Conservation (phyloP, 1,284 basidiomycete species). For the Heterobasidion occidentale region DNA sequence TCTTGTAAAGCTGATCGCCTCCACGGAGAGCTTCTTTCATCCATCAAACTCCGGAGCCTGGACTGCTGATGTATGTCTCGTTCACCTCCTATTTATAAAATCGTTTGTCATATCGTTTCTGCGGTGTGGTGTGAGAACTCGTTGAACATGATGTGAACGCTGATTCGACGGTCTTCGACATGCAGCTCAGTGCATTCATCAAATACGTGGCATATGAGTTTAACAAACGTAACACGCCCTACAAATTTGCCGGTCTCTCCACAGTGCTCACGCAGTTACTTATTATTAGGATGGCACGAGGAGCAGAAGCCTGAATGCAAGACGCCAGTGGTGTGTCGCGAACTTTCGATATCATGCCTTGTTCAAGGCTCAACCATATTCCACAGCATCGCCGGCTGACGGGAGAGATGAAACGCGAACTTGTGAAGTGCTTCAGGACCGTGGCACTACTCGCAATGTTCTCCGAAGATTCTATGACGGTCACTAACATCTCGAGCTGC, state of each 20-base stretch:
- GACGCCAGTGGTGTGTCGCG: slow-evolving; percentile 52
- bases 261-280: too few relatives aligned
- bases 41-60: slow-evolving; percentile 69
- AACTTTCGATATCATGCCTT: background rate
- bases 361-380: slow-evolving; percentile 6
- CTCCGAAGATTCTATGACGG: slow-evolving; percentile 65
- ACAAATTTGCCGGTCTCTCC: too few relatives aligned
- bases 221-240: slow-evolving; percentile 53
- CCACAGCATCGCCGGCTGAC: slow-evolving; percentile 69
- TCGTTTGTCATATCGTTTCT: background rate
- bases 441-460: slow-evolving; percentile 88
- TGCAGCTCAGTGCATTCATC: slow-evolving; percentile 73
- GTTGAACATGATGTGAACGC: slow-evolving; percentile 1
- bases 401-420: slow-evolving; percentile 73
- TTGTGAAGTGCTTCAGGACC: slow-evolving; percentile 78
- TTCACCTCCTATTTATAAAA: background rate
- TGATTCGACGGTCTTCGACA: slow-evolving; percentile 2
- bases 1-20: slow-evolving; percentile 77
- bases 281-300: slow-evolving; percentile 60
- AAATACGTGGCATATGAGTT: slow-evolving; percentile 86
- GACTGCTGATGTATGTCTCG: slow-evolving; percentile 53
- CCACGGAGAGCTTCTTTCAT: slow-evolving; percentile 86
- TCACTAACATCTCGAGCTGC: slow-evolving; percentile 61
- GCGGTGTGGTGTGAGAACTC: slow-evolving; percentile 7
- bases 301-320: slow-evolving; percentile 80